Conservation (phyloP, 1,284 basidiomycete species). For the Ustilago hordei region DNA sequence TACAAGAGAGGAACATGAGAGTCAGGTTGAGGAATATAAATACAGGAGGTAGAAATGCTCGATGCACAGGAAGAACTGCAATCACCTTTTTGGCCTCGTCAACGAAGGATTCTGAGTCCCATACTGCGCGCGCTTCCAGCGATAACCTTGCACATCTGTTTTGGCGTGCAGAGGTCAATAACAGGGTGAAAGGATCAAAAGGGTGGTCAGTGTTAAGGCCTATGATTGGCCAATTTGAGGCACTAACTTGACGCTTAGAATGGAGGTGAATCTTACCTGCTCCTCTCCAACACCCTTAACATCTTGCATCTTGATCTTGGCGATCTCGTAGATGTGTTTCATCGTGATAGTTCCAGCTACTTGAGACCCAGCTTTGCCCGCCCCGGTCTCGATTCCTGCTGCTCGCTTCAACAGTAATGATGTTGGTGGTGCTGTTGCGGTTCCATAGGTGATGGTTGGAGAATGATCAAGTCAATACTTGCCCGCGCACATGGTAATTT, state of each 20-base stretch:
- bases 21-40: constrained; percentile 20
- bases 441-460: not conserved
- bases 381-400: constrained; percentile 88
- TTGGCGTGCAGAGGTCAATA: not conserved
- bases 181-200: not conserved
- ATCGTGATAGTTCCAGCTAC: constrained; percentile 84
- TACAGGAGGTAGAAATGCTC: constrained; percentile 18
- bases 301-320: constrained; percentile 93
- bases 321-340: constrained; percentile 99
- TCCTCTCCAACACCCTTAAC: constrained; percentile 60
- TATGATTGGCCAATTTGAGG: not conserved
- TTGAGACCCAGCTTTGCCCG: constrained; percentile 76
- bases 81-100: not conserved
- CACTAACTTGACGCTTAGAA: not conserved
- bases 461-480: not conserved
- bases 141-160: constrained; percentile 61
- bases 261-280: constrained; percentile 38
- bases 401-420: constrained; percentile 89
- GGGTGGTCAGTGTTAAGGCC: not conserved
- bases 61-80: not conserved
- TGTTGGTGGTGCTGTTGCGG: constrained; percentile 82
- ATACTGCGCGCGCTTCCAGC: constrained; percentile 58
- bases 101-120: constrained; percentile 58
- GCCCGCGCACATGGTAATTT: not conserved
- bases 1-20: not conserved